Base-by-base conservation (phyloP, 1,139 yeast species). In the Pichia sp. region DNA sequence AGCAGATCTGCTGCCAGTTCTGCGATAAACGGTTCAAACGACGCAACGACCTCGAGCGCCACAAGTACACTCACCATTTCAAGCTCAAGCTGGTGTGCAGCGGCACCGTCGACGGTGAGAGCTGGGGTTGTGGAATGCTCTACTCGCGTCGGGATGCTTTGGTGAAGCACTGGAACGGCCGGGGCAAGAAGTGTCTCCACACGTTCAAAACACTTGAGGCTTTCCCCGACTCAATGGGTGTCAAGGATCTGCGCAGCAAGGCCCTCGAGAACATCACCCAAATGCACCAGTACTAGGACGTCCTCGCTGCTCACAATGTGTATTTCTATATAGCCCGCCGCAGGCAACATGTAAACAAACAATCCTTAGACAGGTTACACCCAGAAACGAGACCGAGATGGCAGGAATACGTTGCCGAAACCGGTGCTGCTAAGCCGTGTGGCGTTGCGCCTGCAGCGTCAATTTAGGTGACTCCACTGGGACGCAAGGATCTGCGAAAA, bases 81-180 rank as follows among this genome's bases (percentile, higher is more conserved):
- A 47, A 47, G 28, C 10, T 47, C 2, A 41, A 42, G 37, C n/a
- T 47, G 13, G 25, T 34, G 5, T 53, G 53, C 23, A 9, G 18
- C 10, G 49, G 54, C 12, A 79, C 80, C 53, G 85, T 80, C 65
- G 89, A 86, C 1, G 55, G 53, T 12, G 66, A 74, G 6, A 70
- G 73, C 3, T 91, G 96, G 86, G 98, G 98, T 0, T 93, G 99
- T 70, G 95, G 95, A 3, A 81, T 90, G 61, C 80, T 83, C 62
- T 93, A 93, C 73, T 96, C 97, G 2, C 73, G 98, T 49, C 95
- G 97, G 4, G 98, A 91, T 71, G 98, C 98, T 0, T 70, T 93
- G 50, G 84, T 96, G 23, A 74, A 97, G 58, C 99, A 93, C 70
- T 90, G 93, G 71, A 86, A 90, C 62, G 89, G 97, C 63, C 87